Conservation (phyloP, 805 yeast genomes). For the Hyphopichia homilentoma region DNA sequence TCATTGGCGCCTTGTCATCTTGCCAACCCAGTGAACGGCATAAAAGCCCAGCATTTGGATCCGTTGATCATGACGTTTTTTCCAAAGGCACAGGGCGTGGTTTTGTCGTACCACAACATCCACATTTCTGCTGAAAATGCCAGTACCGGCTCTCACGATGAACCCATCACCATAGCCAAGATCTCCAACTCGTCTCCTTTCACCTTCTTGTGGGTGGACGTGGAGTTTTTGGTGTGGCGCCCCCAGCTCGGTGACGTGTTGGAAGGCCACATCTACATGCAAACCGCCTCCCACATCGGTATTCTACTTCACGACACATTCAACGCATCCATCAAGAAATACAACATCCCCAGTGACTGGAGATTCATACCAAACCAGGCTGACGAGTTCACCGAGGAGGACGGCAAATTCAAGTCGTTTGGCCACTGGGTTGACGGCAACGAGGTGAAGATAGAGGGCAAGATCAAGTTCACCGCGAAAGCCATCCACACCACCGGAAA, state of each 20-base stretch:
- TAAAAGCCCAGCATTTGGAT: slow-evolving; percentile 84
- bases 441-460: slow-evolving; percentile 77
- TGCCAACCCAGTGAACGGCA: slow-evolving; percentile 68
- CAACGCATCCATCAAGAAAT: slow-evolving; percentile 87
- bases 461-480: slow-evolving; percentile 70
- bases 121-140: slow-evolving; percentile 43
- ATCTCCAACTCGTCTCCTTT: slow-evolving; percentile 81
- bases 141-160: slow-evolving; percentile 36
- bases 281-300: slow-evolving; percentile 93
- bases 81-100: slow-evolving; percentile 72
- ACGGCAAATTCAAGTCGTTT: slow-evolving; percentile 45
- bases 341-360: slow-evolving; percentile 85
- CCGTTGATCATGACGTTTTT: slow-evolving; percentile 83
- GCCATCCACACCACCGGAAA: slow-evolving; percentile 73
- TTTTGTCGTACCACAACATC: slow-evolving; percentile 73
- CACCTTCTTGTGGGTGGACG: slow-evolving; percentile 81
- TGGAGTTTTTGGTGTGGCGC: slow-evolving; percentile 82
- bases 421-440: slow-evolving; percentile 87
- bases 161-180: slow-evolving; percentile 51
- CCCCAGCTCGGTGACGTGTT: slow-evolving; percentile 84
- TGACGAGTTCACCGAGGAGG: slow-evolving; percentile 43
- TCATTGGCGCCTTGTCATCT: slow-evolving; percentile 84
- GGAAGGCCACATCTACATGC: slow-evolving; percentile 87
- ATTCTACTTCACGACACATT: slow-evolving; percentile 87
- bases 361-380: slow-evolving; percentile 74